Evolutionary conservation across 768 basidiomycete genomes (phyloP), one percentile per base, ranked within the genome.

Genomic region (Phanerochaete carnosa): DNA sequence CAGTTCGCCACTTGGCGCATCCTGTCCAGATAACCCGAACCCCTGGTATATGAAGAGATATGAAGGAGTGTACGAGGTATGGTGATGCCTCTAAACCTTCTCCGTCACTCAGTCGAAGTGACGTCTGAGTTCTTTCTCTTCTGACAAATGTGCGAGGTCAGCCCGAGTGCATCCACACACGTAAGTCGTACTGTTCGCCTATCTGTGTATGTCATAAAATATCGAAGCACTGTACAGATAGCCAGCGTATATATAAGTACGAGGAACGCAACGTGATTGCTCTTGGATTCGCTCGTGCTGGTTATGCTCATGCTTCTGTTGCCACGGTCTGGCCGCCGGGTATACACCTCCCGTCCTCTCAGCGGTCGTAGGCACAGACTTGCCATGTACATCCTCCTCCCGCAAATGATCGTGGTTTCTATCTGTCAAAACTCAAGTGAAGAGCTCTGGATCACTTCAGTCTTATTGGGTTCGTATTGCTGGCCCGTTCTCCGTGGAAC

Each of bases 311-410:
- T 19, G 22, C 29, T 23, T 35, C 30, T 37, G 11, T 55, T 55
- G 35, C 54, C 54, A 55, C 54, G 54, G 54, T 55, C 54, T 55
- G 33, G 25, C 54, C 54, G 35, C 35, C 54, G 54, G 54, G 9
- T 37, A 15, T 30, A 22, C 51, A 16, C 26, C 26, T 39, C 33
- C 43, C 35, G 11, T 52, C 54, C 54, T 9, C 54, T 26, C 54
- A 30, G 30, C 11, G 19, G 11, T 43, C 54, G 28, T 19, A 43
- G 39, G 30, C 51, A 26, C 51, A 9, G 29, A 37, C 54, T 39
- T 55, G 33, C 54, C 54, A 15, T 37, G 54, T 55, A 43, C 35
- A 28, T 33, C 8, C 22, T 6, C 35, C 35, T 11, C 30, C 19
- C 37, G 32, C 54, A 43, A 35, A 55, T 55, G 54, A 55, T 28